These are phyloP conservation scores for Penicillium argentinense DNA, from an alignment of 495 filamentous ascomycete genomes.

Conservation along the genomic window DNA sequence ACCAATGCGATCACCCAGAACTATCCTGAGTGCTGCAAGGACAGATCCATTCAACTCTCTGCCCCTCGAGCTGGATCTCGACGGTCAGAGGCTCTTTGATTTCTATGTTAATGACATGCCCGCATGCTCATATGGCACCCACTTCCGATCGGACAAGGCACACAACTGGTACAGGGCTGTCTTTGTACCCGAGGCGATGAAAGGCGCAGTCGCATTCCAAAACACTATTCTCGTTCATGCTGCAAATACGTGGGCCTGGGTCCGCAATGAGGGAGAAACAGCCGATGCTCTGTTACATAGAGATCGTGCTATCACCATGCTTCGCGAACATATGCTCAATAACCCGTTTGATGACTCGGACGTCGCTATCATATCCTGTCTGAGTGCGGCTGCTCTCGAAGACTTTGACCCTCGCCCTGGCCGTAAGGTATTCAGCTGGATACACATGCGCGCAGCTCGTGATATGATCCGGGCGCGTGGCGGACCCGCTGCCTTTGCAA, in stretches of 20 bases:
- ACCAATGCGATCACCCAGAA: conserved; percentile 27
- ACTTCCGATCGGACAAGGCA: conserved; percentile 34
- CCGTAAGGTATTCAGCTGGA: conserved; percentile 38
- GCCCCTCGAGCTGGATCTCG: conserved; percentile 29
- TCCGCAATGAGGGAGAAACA: conserved; percentile 32
- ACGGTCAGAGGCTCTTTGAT: conserved; percentile 37
- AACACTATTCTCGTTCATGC: conserved; percentile 41
- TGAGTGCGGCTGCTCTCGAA: conserved; percentile 42
- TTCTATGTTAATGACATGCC: conserved; percentile 45
- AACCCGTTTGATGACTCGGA: conserved; percentile 35
- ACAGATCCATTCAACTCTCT: conserved; percentile 40
- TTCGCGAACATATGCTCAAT: conserved; percentile 29
- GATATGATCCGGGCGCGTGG: conserved; percentile 41
- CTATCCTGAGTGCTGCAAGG: conserved; percentile 36
- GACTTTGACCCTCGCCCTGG: conserved; percentile 41
- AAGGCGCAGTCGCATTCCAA: conserved; percentile 39
- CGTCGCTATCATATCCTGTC: conserved; percentile 36
- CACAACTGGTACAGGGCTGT: conserved; percentile 41
- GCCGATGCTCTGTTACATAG: conserved; percentile 28
- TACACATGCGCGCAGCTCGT: conserved; percentile 40
- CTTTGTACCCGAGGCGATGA: conserved; percentile 40
- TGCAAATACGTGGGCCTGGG: conserved; percentile 40
- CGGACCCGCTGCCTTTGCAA: conserved; percentile 36
- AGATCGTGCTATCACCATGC: conserved; percentile 32
- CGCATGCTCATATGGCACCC: conserved; percentile 36